Base-by-base conservation (phyloP, 768 basidiomycete genomes). In the Suillus placidus region DNA sequence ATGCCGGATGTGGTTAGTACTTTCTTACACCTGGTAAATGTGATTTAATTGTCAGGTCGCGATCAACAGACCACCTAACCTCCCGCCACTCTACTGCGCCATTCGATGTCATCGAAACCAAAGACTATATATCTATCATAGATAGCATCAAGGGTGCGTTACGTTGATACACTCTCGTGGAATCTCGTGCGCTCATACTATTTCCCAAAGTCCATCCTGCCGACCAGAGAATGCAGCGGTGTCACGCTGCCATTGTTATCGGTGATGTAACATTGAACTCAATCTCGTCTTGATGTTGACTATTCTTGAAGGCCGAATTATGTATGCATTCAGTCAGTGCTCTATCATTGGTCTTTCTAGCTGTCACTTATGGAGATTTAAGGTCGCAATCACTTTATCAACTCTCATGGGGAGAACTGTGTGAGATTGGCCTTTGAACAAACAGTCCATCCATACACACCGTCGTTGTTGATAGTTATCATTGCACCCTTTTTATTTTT, bases 401-500 rank as follows among this genome's bases (percentile, higher is more conserved):
- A 85, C 57, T 82, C 78, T 49, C 66, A 83, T 20, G 84, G 83
- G 6, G 79, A 84, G 66, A 73, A 77, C 1, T 78, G 78, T 40
- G 82, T 82, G 8, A 82, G 84, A 23, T 74, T 85, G 0, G 69
- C 76, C 45, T 72, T 74, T 5, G 67, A 76, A 38, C 76, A 78
- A 66, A 76, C 79, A 0, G 63, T 82, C 14, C 71, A 79, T 64
- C 70, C 62, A 38, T 65, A 74, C 20, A 64, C 65, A 3, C 70
- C 68, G 10, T 84, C 87, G 1, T 70, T 64, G 47, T 69, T 80
- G 32, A 80, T 87, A 69, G 72, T 62, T 9, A 54, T 73, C 0
- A 54, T 82, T 2, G 82, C 82, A 0, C 80, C 80, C 0, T 18
- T 86, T 5, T 73, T 88, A 5, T 88, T 88, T 73, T 82, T 77